Conservation (phyloP, 345 rosid species). For the Eucalyptus sp. region DNA sequence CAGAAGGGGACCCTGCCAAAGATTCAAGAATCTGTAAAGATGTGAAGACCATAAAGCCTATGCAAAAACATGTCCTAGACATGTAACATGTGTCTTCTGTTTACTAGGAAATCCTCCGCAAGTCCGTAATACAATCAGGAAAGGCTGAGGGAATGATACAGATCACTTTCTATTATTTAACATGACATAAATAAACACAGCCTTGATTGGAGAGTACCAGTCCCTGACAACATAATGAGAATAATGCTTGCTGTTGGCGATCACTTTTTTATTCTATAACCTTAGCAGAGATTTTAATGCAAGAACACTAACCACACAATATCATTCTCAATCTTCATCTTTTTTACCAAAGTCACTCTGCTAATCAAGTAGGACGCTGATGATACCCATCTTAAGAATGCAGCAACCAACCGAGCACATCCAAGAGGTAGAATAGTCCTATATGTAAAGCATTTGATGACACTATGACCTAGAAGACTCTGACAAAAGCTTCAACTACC, state of each 20-base stretch:
- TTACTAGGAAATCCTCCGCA: not conserved
- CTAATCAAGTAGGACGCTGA: not conserved
- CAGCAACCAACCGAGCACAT: not conserved
- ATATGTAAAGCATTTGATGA: not conserved
- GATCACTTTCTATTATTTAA: not conserved
- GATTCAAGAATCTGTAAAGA: not conserved
- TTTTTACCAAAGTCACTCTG: not conserved
- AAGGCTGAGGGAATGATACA: not conserved
- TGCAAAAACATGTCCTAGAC: not conserved
- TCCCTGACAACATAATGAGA: not conserved
- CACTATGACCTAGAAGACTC: not conserved
- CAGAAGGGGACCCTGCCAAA: conserved; percentile 78
- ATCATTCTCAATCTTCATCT: not conserved
- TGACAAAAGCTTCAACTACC: not conserved
- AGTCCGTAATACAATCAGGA: not conserved
- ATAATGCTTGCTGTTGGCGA: not conserved
- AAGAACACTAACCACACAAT: not conserved
- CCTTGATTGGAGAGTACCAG: not conserved
- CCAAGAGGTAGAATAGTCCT: not conserved
- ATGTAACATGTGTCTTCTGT: not conserved
- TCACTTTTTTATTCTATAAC: not conserved
- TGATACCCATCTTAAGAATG: not conserved
- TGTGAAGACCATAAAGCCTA: not conserved
- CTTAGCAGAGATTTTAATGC: not conserved
- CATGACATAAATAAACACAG: not conserved